Conservation (phyloP, 192 early-diverging fungal genomes). For the Coemansia sp. region DNA sequence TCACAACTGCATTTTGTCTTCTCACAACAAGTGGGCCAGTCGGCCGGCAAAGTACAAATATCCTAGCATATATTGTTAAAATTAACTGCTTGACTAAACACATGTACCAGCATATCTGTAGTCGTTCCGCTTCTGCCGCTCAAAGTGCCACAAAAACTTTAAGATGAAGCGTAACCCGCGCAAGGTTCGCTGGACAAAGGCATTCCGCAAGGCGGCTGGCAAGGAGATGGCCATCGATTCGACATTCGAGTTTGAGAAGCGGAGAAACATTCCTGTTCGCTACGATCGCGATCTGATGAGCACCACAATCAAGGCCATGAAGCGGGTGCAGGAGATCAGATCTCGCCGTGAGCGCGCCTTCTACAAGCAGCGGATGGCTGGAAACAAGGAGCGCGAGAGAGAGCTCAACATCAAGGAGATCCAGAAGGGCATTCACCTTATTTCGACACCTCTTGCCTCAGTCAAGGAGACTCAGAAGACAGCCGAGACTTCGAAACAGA, state of each 20-base stretch:
- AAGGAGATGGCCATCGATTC: constrained; percentile 99
- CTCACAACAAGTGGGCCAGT: background rate
- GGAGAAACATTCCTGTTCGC: constrained; percentile 94
- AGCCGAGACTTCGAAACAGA: constrained; percentile 45
- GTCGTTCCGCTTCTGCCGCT: constrained; percentile 96
- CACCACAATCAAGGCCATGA: constrained; percentile 98
- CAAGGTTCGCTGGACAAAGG: constrained; percentile 99
- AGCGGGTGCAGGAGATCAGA: constrained; percentile 93
- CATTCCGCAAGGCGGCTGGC: constrained; percentile 96
- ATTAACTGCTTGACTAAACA: too few relatives aligned
- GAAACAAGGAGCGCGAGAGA: constrained; percentile 81
- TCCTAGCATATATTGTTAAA: too few relatives aligned
- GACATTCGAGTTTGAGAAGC: constrained; percentile 98
- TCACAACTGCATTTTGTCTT: background rate
- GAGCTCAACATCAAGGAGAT: constrained; percentile 71
- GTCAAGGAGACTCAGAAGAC: constrained; percentile 42
- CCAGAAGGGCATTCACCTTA: constrained; percentile 86
- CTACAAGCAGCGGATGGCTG: constrained; percentile 87
- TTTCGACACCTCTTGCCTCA: constrained; percentile 50
- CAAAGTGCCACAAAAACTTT: constrained; percentile 99
- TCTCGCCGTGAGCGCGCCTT: constrained; percentile 90
- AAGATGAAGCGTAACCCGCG: constrained; percentile 99
- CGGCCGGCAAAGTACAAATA: background rate
- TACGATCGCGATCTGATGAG: constrained; percentile 97
- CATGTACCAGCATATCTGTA: background rate